Percentiles rank a stretch among this genome's conserved stretches.
Conservation (phyloP, 768 basidiomycete species). For the Roridomyces roridus region DNA sequence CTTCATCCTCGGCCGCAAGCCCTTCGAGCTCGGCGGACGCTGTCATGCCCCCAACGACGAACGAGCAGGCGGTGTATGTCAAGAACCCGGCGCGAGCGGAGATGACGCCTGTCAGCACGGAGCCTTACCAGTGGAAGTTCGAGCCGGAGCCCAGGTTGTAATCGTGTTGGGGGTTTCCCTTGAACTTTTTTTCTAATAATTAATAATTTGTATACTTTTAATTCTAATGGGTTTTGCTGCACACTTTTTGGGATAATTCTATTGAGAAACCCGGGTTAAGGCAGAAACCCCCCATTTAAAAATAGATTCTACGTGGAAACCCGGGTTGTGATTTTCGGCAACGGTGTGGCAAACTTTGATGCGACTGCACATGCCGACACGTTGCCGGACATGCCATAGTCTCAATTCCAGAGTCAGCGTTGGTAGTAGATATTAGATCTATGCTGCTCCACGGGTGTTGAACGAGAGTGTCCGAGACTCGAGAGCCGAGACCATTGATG, state of each 20-base stretch:
- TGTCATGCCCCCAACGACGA: neutral
- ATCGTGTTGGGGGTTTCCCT: neutral
- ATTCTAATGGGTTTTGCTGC: conserved; percentile 7
- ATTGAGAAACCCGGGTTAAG: no score
- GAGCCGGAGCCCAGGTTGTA: conserved; percentile 16
- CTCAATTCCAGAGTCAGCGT: no score
- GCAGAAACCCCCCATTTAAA: no score
- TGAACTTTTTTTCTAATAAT: neutral
- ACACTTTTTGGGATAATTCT: neutral
- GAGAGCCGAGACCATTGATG: no score
- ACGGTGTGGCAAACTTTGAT: no score
- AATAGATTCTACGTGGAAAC: no score
- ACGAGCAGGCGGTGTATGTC: conserved; percentile 10
- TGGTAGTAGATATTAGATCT: no score
- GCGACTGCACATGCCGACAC: no score
- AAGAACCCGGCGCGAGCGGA: conserved; percentile 14
- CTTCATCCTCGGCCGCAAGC: neutral
- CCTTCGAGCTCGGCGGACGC: conserved; percentile 6
- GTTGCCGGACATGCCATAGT: no score
- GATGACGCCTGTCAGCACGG: conserved; percentile 38
- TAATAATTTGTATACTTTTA: conserved; percentile 1
- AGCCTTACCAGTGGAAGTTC: conserved; percentile 48
- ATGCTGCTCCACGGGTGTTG: no score
- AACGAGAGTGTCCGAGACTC: no score
- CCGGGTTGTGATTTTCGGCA: no score